Base-by-base conservation (phyloP, 441 rosid genomes). In the Brassica balearica region DNA sequence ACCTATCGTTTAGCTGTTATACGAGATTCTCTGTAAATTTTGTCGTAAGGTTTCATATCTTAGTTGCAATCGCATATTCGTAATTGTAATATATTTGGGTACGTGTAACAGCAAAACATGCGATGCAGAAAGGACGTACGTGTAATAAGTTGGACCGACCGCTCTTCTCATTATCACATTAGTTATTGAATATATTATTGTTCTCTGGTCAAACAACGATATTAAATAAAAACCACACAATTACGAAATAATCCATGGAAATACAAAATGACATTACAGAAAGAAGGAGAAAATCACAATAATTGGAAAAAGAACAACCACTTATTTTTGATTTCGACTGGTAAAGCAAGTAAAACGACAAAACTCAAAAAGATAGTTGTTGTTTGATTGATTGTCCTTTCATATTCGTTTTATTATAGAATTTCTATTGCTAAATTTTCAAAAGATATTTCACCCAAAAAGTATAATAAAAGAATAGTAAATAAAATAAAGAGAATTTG, bases 91-190 rank as follows among this genome's bases (percentile, higher is more conserved):
- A 8, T 41, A 38, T 25, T 71, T 38, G 72, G 17, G 5, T 77
- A 25, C 62, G 72, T 29, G 34, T 77, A 65, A 56, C 65, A 19
- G 65, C 55, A 77, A 70, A 53, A 76, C 8, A 43, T 77, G 55
- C 53, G 81, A 43, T 71, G 76, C 72, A 65, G 59, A 77, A 66
- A 58, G 76, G 20, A 71, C 10, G 68, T 77, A 77, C 68, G 81
- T 77, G 81, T 77, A 23, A 27, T 27, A 56, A 56, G 38, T 19
- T 65, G 68, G 60, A 38, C 67, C 76, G 27, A 25, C 38, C 75
- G 38, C 17, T 20, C 41, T 59, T 43, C 62, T 29, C 48, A 63
- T 62, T 3, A 63, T 58, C 65, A 36, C 70, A 55, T 8, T 36
- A 6, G 3, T 15, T 77, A 1, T 75, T 12, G 6, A 60, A 4